Evolutionary conservation across 176 grass and related monocot genomes (phyloP).

Genomic region (Phoenix dactylifera): DNA sequence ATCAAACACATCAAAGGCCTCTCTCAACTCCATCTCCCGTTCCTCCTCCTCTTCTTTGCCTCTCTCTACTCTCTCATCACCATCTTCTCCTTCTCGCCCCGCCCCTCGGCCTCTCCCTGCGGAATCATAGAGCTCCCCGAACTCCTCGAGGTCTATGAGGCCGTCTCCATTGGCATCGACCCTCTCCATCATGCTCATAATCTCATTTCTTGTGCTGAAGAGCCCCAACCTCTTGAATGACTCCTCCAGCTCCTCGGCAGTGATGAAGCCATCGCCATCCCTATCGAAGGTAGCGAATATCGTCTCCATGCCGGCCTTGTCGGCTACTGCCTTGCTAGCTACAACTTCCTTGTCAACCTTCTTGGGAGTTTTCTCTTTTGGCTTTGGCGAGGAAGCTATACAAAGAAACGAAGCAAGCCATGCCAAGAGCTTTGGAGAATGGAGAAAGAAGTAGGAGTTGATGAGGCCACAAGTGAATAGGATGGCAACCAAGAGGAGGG

Average conservation of each 20-base stretch:
- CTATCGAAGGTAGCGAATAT: constrained; percentile 80
- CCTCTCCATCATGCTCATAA: constrained; percentile 32
- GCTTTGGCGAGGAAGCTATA: constrained; percentile 7
- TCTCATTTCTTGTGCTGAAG: constrained; percentile 38
- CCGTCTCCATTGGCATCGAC: constrained; percentile 83
- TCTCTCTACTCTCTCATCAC: neutral
- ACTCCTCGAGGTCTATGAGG: constrained; percentile 77
- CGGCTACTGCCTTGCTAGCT: neutral
- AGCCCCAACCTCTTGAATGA: constrained; percentile 57
- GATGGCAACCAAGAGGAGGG: constrained; percentile 44
- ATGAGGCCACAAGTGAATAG: constrained; percentile 20
- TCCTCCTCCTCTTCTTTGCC: constrained; percentile 22
- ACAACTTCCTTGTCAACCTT: no score
- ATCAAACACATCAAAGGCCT: constrained; percentile 90
- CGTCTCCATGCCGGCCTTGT: constrained; percentile 34
- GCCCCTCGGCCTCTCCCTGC: constrained; percentile 24
- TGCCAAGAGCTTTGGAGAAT: neutral
- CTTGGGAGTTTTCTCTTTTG: neutral
- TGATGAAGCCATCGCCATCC: constrained; percentile 92
- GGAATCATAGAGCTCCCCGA: constrained; percentile 67
- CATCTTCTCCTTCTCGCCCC: neutral
- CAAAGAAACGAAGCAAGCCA: constrained; percentile 37
- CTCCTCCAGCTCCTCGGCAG: constrained; percentile 55
- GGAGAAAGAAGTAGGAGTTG: neutral
- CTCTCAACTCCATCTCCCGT: constrained; percentile 62